A percentile compares a stretch with the other conserved stretches of the same genome.
phyloP scores from a whole-genome alignment of 768 basidiomycete species.

The Tulasnella sp. region DNA sequence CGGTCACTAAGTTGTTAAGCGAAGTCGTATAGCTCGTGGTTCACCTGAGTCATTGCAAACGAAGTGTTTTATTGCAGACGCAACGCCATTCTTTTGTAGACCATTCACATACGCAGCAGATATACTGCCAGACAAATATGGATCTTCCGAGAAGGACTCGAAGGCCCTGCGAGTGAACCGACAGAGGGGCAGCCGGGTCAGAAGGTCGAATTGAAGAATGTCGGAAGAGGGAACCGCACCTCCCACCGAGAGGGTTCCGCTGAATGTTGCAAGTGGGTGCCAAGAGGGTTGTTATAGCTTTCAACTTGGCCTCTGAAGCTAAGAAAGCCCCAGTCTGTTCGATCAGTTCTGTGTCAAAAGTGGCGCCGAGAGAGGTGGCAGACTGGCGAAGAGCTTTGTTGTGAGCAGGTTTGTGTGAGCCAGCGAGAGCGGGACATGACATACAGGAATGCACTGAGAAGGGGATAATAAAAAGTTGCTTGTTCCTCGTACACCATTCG shows the following conservation, averaged over 20 bases:
- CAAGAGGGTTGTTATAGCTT: constrained; percentile 57
- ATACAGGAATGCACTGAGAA: constrained; percentile 61
- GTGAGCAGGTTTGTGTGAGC: not conserved
- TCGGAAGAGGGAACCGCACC: constrained; percentile 29
- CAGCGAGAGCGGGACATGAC: constrained; percentile 29
- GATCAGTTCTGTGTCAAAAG: constrained; percentile 58
- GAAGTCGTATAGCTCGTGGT: constrained; percentile 30
- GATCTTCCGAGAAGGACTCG: constrained; percentile 73
- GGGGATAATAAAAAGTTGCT: constrained; percentile 31
- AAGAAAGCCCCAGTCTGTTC: constrained; percentile 51
- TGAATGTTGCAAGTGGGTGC: constrained; percentile 82
- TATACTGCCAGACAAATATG: constrained; percentile 58
- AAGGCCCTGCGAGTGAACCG: constrained; percentile 46
- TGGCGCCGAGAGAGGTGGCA: constrained; percentile 63
- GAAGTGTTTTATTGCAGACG: constrained; percentile 71
- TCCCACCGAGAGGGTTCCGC: constrained; percentile 31
- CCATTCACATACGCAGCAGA: constrained; percentile 67
- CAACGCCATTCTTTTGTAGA: constrained; percentile 65
- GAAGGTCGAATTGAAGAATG: not conserved
- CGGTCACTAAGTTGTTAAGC: constrained; percentile 59
- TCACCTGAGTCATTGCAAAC: constrained; percentile 64
- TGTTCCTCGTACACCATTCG: constrained; percentile 40
- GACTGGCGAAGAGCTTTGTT: constrained; percentile 29
- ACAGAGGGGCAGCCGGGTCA: not conserved
- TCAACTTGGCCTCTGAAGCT: constrained; percentile 59